Base-by-base conservation (phyloP, 2,329 filamentous ascomycete species). In the Raffaelea arxii region DNA sequence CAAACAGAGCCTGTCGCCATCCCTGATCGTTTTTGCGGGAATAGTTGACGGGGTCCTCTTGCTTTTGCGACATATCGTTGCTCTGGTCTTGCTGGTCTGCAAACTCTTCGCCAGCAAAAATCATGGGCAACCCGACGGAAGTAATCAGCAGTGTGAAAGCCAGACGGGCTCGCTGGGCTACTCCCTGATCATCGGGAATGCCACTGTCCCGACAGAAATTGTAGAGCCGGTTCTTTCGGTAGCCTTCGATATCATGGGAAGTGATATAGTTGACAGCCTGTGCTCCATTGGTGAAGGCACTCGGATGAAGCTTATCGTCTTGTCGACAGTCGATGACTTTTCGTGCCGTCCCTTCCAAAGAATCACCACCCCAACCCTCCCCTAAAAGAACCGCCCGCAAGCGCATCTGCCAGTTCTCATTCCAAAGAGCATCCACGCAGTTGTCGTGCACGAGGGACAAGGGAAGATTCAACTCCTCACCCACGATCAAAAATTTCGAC, bases 101-200 rank as follows among this genome's bases (percentile, higher is more conserved):
- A 39, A 58, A 58, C 51, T 58, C 55, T 47, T 58, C 56, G n/a
- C 56, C 56, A 2, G 56, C 56, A 37, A 58, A 55, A 21, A 58
- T 57, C 54, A 58, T 57, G 27, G 55, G 56, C 7, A 56, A 44
- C n/a, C 56, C 55, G 18, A 58, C 55, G 19, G 51, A 53, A 4
- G 55, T 58, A 14, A 58, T 27, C 24, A 58, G 49, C 30, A 56
- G 48, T 2, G 49, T 54, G 42, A 56, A 57, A 11, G 54, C 56
- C 14, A 58, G 49, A 41, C 49, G 47, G 30, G 51, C 51, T 16
- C 55, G 49, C 43, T 41, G 41, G 37, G 43, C 49, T 1, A 55
- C 46, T 40, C n/a, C n/a, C 32, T 36, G 32, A 16, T n/a, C 16
- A 36, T 57, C 53, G 41, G 44, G 41, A 24, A 57, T 38, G 25